Conservation (phyloP, 306 rosid species). For the Medicago arabica region DNA sequence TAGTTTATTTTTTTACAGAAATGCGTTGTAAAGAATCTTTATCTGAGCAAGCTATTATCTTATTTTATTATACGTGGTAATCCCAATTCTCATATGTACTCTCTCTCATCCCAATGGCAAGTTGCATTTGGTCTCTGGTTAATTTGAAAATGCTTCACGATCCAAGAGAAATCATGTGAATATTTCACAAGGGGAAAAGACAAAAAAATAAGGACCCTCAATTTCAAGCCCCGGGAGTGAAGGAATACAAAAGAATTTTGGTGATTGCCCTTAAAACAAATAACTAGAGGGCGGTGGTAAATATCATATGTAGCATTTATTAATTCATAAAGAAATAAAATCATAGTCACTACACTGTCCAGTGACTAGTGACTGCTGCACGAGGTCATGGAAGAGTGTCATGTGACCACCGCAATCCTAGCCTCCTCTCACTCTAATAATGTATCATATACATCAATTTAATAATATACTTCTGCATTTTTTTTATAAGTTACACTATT, state of each 20-base stretch:
- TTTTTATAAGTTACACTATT: slow-evolving; percentile 2
- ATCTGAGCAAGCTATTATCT: neutral
- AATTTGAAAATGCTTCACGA: slow-evolving; percentile 19
- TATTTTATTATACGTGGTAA: neutral
- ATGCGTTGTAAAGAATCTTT: neutral
- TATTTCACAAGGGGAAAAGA: neutral
- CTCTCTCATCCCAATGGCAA: slow-evolving; percentile 8
- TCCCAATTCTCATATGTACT: slow-evolving; percentile 18
- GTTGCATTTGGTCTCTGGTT: neutral
- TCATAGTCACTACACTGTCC: slow-evolving; percentile 31
- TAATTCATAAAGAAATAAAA: neutral
- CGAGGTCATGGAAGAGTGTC: slow-evolving; percentile 44
- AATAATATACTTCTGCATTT: neutral
- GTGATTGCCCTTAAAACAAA: slow-evolving; percentile 11
- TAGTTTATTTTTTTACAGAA: neutral
- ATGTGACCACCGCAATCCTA: slow-evolving; percentile 74
- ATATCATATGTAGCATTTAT: slow-evolving; percentile 34
- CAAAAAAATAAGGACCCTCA: neutral
- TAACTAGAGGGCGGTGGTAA: slow-evolving; percentile 41
- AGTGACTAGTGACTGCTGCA: slow-evolving; percentile 40
- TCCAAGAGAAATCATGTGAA: slow-evolving; percentile 22
- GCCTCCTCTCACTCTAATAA: slow-evolving; percentile 53
- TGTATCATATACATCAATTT: slow-evolving; percentile 33
- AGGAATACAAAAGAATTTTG: neutral
- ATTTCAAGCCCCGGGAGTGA: neutral